Evolutionary conservation across 2,329 filamentous ascomycete genomes (phyloP), one percentile per base, ranked within the genome.

Genomic region (Penicillium sp.): DNA sequence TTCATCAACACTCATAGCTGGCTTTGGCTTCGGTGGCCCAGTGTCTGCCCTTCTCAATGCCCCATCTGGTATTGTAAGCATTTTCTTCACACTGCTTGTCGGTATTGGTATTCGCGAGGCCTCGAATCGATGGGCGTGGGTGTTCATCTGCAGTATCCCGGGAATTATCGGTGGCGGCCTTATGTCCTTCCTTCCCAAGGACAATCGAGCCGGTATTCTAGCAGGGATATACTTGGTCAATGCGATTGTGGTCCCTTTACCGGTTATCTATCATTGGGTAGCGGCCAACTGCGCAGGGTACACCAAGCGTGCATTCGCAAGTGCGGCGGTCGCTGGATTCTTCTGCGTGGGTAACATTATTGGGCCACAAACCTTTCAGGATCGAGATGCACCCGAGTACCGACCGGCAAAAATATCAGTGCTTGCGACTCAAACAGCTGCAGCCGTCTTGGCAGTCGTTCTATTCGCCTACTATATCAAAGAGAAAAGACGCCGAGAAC

Each of bases 331-430:
- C 22, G 63, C 61, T 1, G 63, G 60, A 0, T 56, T 53, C 1
- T 65, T 65, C 24, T 57, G 44, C 9, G 58, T 65, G 3, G 63
- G 61, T 10, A 65, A 61, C 8, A 65, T 63, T 22, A 65, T 63
- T 12, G 63, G 63, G 2, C 63, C 63, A 10, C 63, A 65, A 37
- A 63, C 63, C 0, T 63, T 63, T 35, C 61, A 63, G 19, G 58
- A 40, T 2, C 54, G 44, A 19, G 61, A 65, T 50, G 63, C 50
- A n/a, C 63, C 50, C 6, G 33, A 53, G 30, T 53, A 53, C 15
- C 17, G 19, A 24, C 15, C 19, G 5, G 35, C 35, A 5, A 37
- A 35, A 3, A 53, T 53, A 38, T 35, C 30, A 15, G 30, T 37
- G 22, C 33, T 38, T 17, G 51, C 51, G 10, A 51, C 49, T 22